These are phyloP conservation scores for Mycosarcoma mackinlayi DNA, from an alignment of 1,284 basidiomycete species.

Conservation along the genomic window DNA sequence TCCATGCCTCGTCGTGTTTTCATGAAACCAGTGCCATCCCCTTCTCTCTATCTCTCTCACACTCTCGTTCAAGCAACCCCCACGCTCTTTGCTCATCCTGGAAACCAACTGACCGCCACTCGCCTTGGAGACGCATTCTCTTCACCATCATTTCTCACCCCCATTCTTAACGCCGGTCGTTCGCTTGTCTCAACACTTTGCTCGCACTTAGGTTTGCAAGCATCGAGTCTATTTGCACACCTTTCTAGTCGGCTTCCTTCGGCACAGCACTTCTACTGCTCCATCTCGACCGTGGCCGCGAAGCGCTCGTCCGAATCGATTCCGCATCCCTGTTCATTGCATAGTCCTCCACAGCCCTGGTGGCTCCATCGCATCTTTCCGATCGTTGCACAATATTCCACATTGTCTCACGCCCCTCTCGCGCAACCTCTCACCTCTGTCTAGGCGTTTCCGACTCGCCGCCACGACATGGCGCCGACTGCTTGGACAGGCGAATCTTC, in stretches of 20 bases:
- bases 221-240: no score
- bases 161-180: conserved; percentile 5
- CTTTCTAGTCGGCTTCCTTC: no score
- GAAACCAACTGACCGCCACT: conserved; percentile 1
- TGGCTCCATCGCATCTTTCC: neutral
- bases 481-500: conserved; percentile 37
- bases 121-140: neutral
- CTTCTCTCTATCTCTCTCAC: neutral
- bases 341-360: neutral
- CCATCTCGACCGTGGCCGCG: no score
- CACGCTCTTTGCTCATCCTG: conserved; percentile 6
- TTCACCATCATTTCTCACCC: neutral
- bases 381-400: no score
- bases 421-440: neutral
- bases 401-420: no score
- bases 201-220: no score
- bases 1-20: no score
- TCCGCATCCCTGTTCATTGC: neutral
- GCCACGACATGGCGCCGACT: conserved; percentile 16
- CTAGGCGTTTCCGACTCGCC: neutral
- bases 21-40: no score
- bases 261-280: no score
- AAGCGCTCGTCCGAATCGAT: no score
- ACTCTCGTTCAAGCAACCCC: neutral
- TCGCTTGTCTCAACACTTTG: no score